A percentile compares a stretch with the other conserved stretches of the same genome.
Conservation (phyloP, 805 yeast genomes). For the Candida dendrica region DNA sequence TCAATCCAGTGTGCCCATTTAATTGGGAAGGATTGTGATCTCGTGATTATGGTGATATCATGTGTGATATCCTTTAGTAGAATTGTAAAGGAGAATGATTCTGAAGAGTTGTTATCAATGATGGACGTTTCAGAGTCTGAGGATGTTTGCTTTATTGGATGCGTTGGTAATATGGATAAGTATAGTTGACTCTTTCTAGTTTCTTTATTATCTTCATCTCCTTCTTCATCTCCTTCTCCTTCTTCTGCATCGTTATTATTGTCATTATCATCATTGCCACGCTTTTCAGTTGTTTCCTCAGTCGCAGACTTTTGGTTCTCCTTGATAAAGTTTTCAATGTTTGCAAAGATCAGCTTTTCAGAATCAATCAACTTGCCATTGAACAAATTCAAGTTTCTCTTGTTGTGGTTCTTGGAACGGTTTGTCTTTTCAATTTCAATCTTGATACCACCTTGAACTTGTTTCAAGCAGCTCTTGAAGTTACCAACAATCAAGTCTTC, state of each 20-base stretch:
- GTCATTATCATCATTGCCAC: slow-evolving; percentile 12
- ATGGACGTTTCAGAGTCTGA: slow-evolving; percentile 17
- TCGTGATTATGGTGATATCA: slow-evolving; percentile 61
- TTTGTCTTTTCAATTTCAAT: slow-evolving; percentile 50
- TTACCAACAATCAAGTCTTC: slow-evolving; percentile 41
- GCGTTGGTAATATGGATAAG: slow-evolving; percentile 65
- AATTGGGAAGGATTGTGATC: slow-evolving; percentile 85
- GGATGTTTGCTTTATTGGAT: slow-evolving; percentile 19
- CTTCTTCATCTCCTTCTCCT: slow-evolving; percentile 15
- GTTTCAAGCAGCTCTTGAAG: slow-evolving; percentile 59
- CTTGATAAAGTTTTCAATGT: slow-evolving; percentile 67
- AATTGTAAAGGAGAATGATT: slow-evolving; percentile 68
- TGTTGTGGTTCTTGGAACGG: slow-evolving; percentile 24
- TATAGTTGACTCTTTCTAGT: slow-evolving; percentile 39
- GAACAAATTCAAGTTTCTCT: slow-evolving; percentile 55
- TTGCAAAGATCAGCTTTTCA: slow-evolving; percentile 82
- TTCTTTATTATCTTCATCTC: slow-evolving; percentile 15
- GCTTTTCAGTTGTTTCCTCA: slow-evolving; percentile 18
- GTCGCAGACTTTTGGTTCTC: slow-evolving; percentile 20
- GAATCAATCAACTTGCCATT: slow-evolving; percentile 76
- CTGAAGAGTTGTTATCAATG: slow-evolving; percentile 32
- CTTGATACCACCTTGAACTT: slow-evolving; percentile 72
- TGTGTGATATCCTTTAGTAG: slow-evolving; percentile 75
- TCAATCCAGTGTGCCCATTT: slow-evolving; percentile 94
- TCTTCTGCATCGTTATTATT: slow-evolving; percentile 14